These are phyloP conservation scores for Phytophthora agathidicida DNA, from an alignment of 352 stramenopile genomes.

Conservation along the genomic window DNA sequence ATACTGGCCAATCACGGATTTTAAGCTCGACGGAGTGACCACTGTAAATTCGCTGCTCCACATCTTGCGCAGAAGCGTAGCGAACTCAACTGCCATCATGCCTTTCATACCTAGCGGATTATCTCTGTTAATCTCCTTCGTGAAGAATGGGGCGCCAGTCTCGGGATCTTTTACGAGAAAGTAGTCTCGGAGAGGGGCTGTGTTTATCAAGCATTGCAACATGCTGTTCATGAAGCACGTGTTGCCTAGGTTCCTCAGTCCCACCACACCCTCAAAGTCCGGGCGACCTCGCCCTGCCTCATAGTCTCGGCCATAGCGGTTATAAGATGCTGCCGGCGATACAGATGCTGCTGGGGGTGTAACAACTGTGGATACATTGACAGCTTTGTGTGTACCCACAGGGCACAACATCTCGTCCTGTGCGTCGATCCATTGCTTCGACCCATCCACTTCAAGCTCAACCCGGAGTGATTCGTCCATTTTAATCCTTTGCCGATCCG, in stretches of 20 bases:
- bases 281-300: slow-evolving; percentile 61
- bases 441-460: slow-evolving; percentile 51
- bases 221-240: slow-evolving; percentile 91
- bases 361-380: slow-evolving; percentile 38
- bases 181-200: slow-evolving; percentile 92
- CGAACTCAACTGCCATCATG: slow-evolving; percentile 96
- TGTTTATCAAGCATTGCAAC: slow-evolving; percentile 94
- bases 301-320: slow-evolving; percentile 47
- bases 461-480: slow-evolving; percentile 38
- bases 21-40: slow-evolving; percentile 78
- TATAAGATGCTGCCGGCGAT: slow-evolving; percentile 31
- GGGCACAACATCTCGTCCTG: slow-evolving; percentile 72
- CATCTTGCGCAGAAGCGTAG: slow-evolving; percentile 92
- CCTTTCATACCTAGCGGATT: slow-evolving; percentile 96
- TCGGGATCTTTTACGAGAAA: slow-evolving; percentile 89
- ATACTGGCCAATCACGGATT: slow-evolving; percentile 86
- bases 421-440: slow-evolving; percentile 55
- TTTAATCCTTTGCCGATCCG: slow-evolving; percentile 31
- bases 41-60: slow-evolving; percentile 92
- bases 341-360: slow-evolving; percentile 18
- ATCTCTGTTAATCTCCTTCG: slow-evolving; percentile 92
- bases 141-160: slow-evolving; percentile 42
- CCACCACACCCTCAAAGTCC: slow-evolving; percentile 68
- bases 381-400: slow-evolving; percentile 60
- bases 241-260: slow-evolving; percentile 78